Evolutionary conservation across 345 rosid genomes (phyloP).

Genomic region (Combretum micranthum): DNA sequence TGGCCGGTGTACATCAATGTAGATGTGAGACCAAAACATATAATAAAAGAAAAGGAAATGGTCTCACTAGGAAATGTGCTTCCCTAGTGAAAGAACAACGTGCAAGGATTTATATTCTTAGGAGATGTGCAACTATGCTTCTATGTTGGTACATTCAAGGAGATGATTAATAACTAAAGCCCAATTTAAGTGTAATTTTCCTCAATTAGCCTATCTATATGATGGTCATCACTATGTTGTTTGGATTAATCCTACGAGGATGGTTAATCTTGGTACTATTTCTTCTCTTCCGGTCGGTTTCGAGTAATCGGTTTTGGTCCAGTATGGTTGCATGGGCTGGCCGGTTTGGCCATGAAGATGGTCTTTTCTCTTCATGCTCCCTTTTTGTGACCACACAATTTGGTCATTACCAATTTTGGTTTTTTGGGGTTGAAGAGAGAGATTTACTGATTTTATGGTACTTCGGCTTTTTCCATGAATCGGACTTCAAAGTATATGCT

Average conservation of each 20-base stretch:
- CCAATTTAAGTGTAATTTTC: neutral
- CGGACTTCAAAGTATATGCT: no score
- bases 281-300: no score
- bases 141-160: slow-evolving; percentile 41
- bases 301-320: no score
- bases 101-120: slow-evolving; percentile 31
- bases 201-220: neutral
- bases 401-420: no score
- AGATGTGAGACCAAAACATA: slow-evolving; percentile 1
- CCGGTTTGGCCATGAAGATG: no score
- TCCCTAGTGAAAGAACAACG: slow-evolving; percentile 32
- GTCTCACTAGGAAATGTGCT: slow-evolving; percentile 30
- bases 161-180: slow-evolving; percentile 21
- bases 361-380: no score
- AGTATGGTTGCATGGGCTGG: no score
- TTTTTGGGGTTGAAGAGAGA: no score
- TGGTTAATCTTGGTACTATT: no score
- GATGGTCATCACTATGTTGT: neutral
- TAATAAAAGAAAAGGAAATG: slow-evolving; percentile 20
- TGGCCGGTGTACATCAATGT: slow-evolving; percentile 1
- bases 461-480: no score
- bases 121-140: slow-evolving; percentile 43
- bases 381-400: no score
- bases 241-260: neutral
- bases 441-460: no score